phyloP scores from a whole-genome alignment of 495 filamentous ascomycete genomes.

The Podospora pseudopauciseta region DNA sequence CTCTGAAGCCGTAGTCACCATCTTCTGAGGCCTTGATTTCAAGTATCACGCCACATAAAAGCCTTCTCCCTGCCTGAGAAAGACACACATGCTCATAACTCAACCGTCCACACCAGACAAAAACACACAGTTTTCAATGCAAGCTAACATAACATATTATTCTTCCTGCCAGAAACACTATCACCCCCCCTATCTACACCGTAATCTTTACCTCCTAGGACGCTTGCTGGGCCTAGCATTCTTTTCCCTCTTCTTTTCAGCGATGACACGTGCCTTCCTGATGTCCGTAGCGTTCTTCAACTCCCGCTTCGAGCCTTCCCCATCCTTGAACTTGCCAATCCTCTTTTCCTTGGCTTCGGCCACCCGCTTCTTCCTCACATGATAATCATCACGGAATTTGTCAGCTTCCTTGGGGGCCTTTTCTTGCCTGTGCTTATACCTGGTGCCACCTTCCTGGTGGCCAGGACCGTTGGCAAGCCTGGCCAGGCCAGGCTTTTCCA shows the following conservation, averaged over 20 bases:
- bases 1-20: too few relatives aligned
- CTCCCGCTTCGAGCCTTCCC: constrained; percentile 65
- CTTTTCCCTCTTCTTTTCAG: constrained; percentile 72
- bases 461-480: constrained; percentile 55
- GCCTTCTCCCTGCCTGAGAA: too few relatives aligned
- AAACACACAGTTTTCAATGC: background rate
- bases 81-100: too few relatives aligned
- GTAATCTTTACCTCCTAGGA: constrained; percentile 36
- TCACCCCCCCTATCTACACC: background rate
- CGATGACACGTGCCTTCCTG: constrained; percentile 68
- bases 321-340: constrained; percentile 65
- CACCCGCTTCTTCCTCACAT: constrained; percentile 85
- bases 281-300: constrained; percentile 80
- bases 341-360: constrained; percentile 82
- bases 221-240: constrained; percentile 81
- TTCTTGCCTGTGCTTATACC: constrained; percentile 77
- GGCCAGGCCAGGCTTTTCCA: constrained; percentile 63
- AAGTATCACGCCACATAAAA: too few relatives aligned
- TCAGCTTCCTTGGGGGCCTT: constrained; percentile 90
- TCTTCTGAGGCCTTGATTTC: too few relatives aligned
- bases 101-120: too few relatives aligned
- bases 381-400: constrained; percentile 82
- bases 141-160: background rate
- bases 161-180: background rate
- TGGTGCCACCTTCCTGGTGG: constrained; percentile 37